These are phyloP conservation scores for Flaveria linearis DNA, from an alignment of 129 eudicot species.

Conservation along the genomic window DNA sequence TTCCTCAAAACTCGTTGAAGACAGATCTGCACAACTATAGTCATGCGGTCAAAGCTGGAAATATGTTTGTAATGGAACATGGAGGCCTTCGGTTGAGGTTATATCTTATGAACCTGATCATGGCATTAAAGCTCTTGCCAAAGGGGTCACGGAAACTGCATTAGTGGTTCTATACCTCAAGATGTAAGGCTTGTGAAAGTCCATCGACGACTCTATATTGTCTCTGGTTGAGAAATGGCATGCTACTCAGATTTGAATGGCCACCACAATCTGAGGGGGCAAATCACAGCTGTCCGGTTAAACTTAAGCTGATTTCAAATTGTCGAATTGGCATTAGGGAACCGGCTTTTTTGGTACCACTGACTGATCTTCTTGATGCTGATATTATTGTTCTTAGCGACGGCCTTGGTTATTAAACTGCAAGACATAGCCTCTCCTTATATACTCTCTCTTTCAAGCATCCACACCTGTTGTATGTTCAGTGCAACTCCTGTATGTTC, in stretches of 20 bases:
- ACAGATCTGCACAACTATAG: constrained; percentile 2
- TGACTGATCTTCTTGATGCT: constrained; percentile 64
- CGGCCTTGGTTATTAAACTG: constrained; percentile 79
- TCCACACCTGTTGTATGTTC: constrained; percentile 48
- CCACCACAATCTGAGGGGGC: too few relatives aligned
- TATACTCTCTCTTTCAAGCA: constrained; percentile 85
- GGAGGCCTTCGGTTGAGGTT: constrained; percentile 89
- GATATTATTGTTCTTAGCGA: constrained; percentile 92
- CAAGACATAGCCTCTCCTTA: constrained; percentile 75
- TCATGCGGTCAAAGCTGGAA: constrained; percentile 37
- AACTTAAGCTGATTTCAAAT: constrained; percentile 65
- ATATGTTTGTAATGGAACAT: constrained; percentile 73
- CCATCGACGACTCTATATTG: constrained; percentile 51
- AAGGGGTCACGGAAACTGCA: constrained; percentile 29
- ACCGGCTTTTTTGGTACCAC: constrained; percentile 44
- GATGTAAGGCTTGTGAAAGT: constrained; percentile 88
- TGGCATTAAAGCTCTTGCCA: constrained; percentile 66
- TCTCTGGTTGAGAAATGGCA: constrained; percentile 36
- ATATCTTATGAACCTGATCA: constrained; percentile 55
- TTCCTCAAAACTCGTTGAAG: constrained; percentile 46
- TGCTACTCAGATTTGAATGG: too few relatives aligned
- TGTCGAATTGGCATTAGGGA: too few relatives aligned
- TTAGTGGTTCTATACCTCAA: constrained; percentile 29
- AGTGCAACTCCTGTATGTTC: constrained; percentile 58
- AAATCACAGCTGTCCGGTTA: constrained; percentile 42